These are phyloP conservation scores for Casuarina equisetifolia DNA, from an alignment of 306 rosid species.

Conservation along the genomic window DNA sequence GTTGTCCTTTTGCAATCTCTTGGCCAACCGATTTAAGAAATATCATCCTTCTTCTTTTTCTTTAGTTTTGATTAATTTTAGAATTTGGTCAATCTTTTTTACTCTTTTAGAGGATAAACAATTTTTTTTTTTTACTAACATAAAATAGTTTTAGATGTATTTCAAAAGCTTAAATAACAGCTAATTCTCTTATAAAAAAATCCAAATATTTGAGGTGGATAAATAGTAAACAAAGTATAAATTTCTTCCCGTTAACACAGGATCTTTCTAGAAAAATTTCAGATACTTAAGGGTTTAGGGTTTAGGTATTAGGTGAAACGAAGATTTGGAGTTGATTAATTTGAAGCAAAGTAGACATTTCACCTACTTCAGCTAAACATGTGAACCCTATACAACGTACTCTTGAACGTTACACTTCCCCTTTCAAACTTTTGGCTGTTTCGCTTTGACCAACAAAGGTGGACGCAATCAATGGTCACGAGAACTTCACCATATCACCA, in stretches of 20 bases:
- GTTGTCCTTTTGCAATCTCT: background rate
- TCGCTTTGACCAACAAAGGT: conserved; percentile 39
- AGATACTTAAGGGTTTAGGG: too few species aligned
- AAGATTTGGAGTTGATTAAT: too few species aligned
- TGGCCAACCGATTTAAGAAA: background rate
- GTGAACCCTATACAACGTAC: too few species aligned
- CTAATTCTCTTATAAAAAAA: too few species aligned
- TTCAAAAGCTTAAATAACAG: too few species aligned
- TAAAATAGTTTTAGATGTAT: background rate
- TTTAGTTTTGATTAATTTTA: conserved; percentile 19
- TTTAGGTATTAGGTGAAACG: too few species aligned
- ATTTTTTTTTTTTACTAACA: background rate
- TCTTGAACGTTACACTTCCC: conserved; percentile 32
- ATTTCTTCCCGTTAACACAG: too few species aligned
- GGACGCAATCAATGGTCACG: conserved; percentile 16
- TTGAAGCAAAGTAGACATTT: too few species aligned
- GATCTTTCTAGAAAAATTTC: too few species aligned
- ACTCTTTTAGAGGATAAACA: background rate
- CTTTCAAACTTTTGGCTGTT: conserved; percentile 38
- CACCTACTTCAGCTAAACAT: too few species aligned
- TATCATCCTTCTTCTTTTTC: background rate
- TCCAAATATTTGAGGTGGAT: too few species aligned
- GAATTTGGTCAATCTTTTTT: conserved; percentile 3
- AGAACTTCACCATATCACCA: background rate
- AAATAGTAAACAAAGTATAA: too few species aligned